These are phyloP conservation scores for Penicillium oxalicum DNA, from an alignment of 2,329 filamentous ascomycete species.

Conservation along the genomic window DNA sequence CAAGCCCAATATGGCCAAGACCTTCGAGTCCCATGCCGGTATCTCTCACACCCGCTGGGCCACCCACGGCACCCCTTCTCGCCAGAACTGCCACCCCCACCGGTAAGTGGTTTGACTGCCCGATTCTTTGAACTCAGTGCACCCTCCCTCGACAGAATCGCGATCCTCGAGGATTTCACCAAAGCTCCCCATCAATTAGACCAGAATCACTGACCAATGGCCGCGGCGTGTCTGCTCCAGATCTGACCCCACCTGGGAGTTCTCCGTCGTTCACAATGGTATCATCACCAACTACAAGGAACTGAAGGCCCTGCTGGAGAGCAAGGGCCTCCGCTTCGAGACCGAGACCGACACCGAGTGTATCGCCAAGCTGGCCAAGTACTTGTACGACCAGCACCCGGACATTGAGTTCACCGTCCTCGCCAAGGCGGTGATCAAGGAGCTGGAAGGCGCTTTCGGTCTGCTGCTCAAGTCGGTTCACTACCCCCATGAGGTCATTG, in stretches of 20 bases:
- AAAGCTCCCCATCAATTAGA: too few relatives aligned
- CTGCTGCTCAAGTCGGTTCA: constrained; percentile 96
- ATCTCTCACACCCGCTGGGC: constrained; percentile 99
- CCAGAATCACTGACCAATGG: too few relatives aligned
- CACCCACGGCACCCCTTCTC: constrained; percentile 90
- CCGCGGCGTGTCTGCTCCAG: constrained; percentile 40
- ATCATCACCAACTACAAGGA: constrained; percentile 99
- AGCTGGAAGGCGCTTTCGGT: constrained; percentile 96
- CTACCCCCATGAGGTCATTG: constrained; percentile 96
- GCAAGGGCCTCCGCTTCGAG: constrained; percentile 98
- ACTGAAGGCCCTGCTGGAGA: constrained; percentile 82
- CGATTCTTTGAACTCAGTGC: too few relatives aligned
- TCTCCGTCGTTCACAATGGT: constrained; percentile 96
- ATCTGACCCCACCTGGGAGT: constrained; percentile 93
- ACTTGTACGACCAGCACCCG: constrained; percentile 91
- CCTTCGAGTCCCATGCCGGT: constrained; percentile 95
- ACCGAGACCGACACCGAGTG: constrained; percentile 99
- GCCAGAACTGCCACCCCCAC: constrained; percentile 96
- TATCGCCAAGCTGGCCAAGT: constrained; percentile 98
- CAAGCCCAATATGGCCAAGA: constrained; percentile 79
- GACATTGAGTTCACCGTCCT: constrained; percentile 93
- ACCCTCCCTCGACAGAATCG: not conserved
- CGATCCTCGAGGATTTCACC: too few relatives aligned
- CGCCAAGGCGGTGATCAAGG: constrained; percentile 95
- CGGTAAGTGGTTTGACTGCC: constrained; percentile 54